Base-by-base conservation (phyloP, 768 basidiomycete species). In the Trametes maxima region DNA sequence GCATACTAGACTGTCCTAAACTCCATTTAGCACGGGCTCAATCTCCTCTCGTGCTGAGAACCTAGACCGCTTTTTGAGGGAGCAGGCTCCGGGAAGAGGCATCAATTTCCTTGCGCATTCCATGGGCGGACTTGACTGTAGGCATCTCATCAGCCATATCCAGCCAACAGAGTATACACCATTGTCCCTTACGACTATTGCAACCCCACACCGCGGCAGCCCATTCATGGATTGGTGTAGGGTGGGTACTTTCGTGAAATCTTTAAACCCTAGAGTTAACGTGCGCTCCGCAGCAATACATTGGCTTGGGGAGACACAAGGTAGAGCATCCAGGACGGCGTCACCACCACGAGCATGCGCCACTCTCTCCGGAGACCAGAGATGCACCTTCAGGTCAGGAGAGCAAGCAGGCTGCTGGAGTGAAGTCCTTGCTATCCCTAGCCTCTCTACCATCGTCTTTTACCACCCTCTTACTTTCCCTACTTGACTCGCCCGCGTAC, bases 181-280 rank as follows among this genome's bases (percentile, higher is more conserved):
- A 1, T 75, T 94, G 33, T 95, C 93, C 7, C 77, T 99, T 60
- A 98, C 91, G 1, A 91, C 88, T 21, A 83, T 99, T 65, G 87
- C 88, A 24, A 98, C 97, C 0, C 97, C 97, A 16, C 97, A 99
- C 72, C 84, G 94, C 17, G 96, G 97, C 36, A 94, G 92, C 67
- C 95, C 96, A 1, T 98, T 99, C 75, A 99, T 99, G 97, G 94
- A 97, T 72, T 99, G 97, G 97, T 98, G 96, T 77, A 82, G 85
- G 50, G 92, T 92, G 69, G 69, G 89, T 82, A 43, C 25, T 4
- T 24, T 22, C 1, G 35, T 40, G 7, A 11, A 25, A 39, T 25
- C 13, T 10, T 28, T 4, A 12, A 5, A 22, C 8, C 33, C 10
- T 16, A 11, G 22, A 5, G 8, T 22, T 57, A 24, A 39, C 36